Conservation (phyloP, 2,329 filamentous ascomycete genomes). For the Nemania sp. region DNA sequence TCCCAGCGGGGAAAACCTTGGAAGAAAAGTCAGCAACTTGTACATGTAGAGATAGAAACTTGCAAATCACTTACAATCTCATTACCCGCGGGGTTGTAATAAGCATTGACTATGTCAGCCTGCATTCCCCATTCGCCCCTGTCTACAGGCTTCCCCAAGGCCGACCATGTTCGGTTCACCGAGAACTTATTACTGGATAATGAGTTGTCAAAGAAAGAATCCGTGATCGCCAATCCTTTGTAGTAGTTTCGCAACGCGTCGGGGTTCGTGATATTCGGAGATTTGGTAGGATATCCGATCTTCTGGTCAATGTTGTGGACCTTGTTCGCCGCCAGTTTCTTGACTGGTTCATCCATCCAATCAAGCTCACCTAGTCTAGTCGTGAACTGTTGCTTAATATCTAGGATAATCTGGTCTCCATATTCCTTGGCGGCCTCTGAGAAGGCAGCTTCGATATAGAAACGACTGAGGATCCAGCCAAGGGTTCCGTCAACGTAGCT, state of each 20-base stretch:
- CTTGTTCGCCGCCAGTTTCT: slow-evolving; percentile 62
- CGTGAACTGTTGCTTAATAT: slow-evolving; percentile 70
- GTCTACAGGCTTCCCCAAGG: slow-evolving; percentile 63
- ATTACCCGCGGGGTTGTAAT: slow-evolving; percentile 65
- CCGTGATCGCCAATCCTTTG: slow-evolving; percentile 52
- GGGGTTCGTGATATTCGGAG: slow-evolving; percentile 63
- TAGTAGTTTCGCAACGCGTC: slow-evolving; percentile 59
- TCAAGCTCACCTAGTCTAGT: slow-evolving; percentile 49
- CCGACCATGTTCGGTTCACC: slow-evolving; percentile 55
- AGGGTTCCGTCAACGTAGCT: slow-evolving; percentile 60
- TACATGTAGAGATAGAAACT: background rate
- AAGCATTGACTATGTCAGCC: slow-evolving; percentile 62
- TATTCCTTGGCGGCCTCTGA: slow-evolving; percentile 68
- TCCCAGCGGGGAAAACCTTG: slow-evolving; percentile 63
- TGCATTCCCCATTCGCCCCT: slow-evolving; percentile 64
- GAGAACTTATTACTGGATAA: slow-evolving; percentile 52
- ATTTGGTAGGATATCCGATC: slow-evolving; percentile 66
- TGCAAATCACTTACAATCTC: slow-evolving; percentile 52
- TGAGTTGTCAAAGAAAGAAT: slow-evolving; percentile 61
- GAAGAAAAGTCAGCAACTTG: slow-evolving; percentile 1
- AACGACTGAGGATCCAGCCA: slow-evolving; percentile 71
- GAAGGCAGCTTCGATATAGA: slow-evolving; percentile 72
- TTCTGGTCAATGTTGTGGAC: slow-evolving; percentile 68
- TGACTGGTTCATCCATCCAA: slow-evolving; percentile 65
- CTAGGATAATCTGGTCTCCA: slow-evolving; percentile 70